phyloP scores from a whole-genome alignment of 169 alveolate genomes.

The Plasmodium coatneyi region DNA sequence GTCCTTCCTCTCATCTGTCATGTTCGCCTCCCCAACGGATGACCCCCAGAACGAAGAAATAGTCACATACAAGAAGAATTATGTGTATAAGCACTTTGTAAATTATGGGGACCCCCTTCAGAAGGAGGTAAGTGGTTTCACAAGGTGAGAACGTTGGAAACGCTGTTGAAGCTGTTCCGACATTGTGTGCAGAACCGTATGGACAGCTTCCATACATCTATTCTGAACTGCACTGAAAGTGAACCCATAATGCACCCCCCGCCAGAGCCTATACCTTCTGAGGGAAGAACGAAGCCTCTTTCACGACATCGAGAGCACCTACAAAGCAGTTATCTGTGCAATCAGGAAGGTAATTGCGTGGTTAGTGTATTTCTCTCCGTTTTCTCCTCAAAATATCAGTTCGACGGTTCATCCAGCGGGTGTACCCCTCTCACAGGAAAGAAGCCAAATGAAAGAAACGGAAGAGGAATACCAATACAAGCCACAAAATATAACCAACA shows the following conservation, averaged over 20 bases:
- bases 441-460: constrained; percentile 13
- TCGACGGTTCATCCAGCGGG: neutral
- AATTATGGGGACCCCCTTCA: constrained; percentile 17
- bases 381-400: neutral
- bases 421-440: constrained; percentile 3
- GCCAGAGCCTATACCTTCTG: constrained; percentile 14
- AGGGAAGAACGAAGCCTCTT: constrained; percentile 30
- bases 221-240: neutral
- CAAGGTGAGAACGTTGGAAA: neutral
- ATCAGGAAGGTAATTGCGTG: constrained; percentile 22
- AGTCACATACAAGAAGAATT: constrained; percentile 19
- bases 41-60: constrained; percentile 38
- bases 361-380: neutral
- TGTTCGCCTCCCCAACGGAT: neutral
- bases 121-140: constrained; percentile 9
- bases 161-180: neutral
- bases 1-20: neutral
- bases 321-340: constrained; percentile 37
- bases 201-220: neutral
- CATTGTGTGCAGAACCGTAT: too few relatives aligned
- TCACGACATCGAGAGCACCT: constrained; percentile 32
- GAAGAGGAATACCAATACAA: constrained; percentile 51
- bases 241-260: neutral
- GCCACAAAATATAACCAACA: constrained; percentile 21
- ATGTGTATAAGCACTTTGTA: constrained; percentile 39